Evolutionary conservation across 148 eudicot genomes (phyloP).

Genomic region (Diospyros lotus): DNA sequence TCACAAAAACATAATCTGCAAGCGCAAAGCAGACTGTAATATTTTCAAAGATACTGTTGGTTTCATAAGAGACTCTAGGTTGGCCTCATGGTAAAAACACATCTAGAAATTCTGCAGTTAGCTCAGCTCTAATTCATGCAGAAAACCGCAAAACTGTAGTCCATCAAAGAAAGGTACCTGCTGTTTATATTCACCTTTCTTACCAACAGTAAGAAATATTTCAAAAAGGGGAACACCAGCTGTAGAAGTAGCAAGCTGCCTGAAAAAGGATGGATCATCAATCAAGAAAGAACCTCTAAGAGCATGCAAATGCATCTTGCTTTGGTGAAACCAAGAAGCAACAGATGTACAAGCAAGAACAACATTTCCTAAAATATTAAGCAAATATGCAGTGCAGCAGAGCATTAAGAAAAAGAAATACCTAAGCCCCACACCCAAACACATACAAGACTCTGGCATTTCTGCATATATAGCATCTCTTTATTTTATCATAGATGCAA

Average conservation of each 20-base stretch:
- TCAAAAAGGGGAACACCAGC: slow-evolving; percentile 92
- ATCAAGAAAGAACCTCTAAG: background rate
- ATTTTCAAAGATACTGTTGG: background rate
- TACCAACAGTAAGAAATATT: slow-evolving; percentile 61
- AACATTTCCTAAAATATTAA: background rate
- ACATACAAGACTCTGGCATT: background rate
- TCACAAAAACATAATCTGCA: background rate
- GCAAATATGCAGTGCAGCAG: background rate
- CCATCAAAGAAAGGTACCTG: slow-evolving; percentile 50
- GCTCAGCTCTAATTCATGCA: slow-evolving; percentile 1
- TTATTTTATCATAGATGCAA: background rate
- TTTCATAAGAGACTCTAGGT: background rate
- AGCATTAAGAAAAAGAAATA: background rate
- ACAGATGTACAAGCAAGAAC: background rate
- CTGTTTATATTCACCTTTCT: slow-evolving; percentile 75
- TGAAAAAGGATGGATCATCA: slow-evolving; percentile 31
- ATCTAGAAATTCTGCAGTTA: background rate
- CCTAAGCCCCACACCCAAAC: background rate
- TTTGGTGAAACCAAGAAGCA: background rate
- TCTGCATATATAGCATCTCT: background rate
- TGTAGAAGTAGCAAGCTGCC: slow-evolving; percentile 84
- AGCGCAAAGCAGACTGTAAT: background rate
- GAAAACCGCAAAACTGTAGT: background rate
- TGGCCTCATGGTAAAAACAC: background rate
- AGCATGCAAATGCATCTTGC: slow-evolving; percentile 7